A percentile compares a stretch with the other conserved stretches of the same genome.
phyloP scores from a whole-genome alignment of 257 asterid genomes.

The Plantago major region DNA sequence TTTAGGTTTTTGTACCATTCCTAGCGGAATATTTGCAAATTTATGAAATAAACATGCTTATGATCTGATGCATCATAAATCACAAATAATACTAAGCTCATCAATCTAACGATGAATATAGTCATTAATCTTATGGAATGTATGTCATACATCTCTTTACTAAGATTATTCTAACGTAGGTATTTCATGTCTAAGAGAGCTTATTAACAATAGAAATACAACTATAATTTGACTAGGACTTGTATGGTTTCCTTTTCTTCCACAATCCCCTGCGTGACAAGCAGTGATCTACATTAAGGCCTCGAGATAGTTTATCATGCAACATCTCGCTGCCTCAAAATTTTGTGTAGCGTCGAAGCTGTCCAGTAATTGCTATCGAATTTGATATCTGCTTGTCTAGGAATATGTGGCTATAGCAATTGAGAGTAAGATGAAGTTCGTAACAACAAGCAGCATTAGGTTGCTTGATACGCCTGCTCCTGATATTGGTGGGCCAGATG shows the following conservation, averaged over 20 bases:
- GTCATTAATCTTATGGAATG: constrained; percentile 24
- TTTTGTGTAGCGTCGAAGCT: constrained; percentile 33
- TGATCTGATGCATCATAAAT: constrained; percentile 3
- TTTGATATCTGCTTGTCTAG: constrained; percentile 34
- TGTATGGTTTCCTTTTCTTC: constrained; percentile 23
- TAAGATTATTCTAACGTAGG: constrained; percentile 38
- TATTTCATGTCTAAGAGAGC: constrained; percentile 36
- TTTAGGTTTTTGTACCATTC: background rate
- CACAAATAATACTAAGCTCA: background rate
- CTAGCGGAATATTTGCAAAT: background rate
- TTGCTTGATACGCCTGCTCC: constrained; percentile 39
- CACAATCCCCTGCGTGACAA: constrained; percentile 46
- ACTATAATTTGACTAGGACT: constrained; percentile 32
- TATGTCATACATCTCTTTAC: constrained; percentile 33
- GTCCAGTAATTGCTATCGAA: constrained; percentile 34
- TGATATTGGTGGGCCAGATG: constrained; percentile 71
- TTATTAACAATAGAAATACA: constrained; percentile 43
- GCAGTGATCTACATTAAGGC: constrained; percentile 35
- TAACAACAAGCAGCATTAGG: constrained; percentile 28
- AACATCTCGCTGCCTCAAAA: constrained; percentile 41
- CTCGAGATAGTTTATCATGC: constrained; percentile 33
- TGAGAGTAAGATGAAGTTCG: constrained; percentile 37
- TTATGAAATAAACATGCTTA: background rate
- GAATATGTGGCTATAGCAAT: constrained; percentile 35
- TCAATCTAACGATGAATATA: constrained; percentile 11